Base-by-base conservation (phyloP, 208 protist species). In the Leishmania turanica region DNA sequence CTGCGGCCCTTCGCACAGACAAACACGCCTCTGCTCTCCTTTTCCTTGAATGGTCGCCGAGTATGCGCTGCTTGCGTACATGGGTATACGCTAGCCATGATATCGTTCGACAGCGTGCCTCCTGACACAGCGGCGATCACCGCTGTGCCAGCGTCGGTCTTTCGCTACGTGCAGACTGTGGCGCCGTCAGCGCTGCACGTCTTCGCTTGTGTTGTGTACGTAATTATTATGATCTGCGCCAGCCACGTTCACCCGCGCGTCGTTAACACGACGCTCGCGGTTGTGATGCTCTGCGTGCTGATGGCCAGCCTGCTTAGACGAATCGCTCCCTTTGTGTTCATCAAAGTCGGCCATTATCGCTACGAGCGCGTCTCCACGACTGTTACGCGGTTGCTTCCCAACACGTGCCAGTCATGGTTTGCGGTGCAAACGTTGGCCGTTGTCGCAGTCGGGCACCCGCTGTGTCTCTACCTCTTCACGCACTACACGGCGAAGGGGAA, bases 381-480 rank as follows among this genome's bases (percentile, higher is more conserved):
- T 8, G 64, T 82, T 9, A 85, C 82, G 8, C 77, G 72, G 3
- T 62, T 82, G 56, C 58, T 85, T 54, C 77, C 82, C 76, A 82
- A 79, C 62, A 85, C 82, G 40, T 66, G 51, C 6, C 72, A 76
- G 53, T 85, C 82, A 13, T 85, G 82, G 77, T 62, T 82, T 40
- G 62, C 62, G 24, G 45, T 85, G 60, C 74, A 81, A 77, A 82
- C 82, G 9, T 72, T 85, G 62, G 82, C 54, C 1, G 77, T 70
- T 62, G 45, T 85, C 21, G 69, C 77, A 7, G 54, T 68, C 19
- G 82, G 45, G 3, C 73, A 79, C 42, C 82, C 77, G 62, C 49
- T 85, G 40, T 85, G 40, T 42, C 56, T 85, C 31, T 79, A 79
- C 65, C 60, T 85, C 34, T 85, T 82, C 64, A 85, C 82, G 27